Base-by-base conservation (phyloP, 2,329 filamentous ascomycete genomes). In the Diaporthe humulicola region DNA sequence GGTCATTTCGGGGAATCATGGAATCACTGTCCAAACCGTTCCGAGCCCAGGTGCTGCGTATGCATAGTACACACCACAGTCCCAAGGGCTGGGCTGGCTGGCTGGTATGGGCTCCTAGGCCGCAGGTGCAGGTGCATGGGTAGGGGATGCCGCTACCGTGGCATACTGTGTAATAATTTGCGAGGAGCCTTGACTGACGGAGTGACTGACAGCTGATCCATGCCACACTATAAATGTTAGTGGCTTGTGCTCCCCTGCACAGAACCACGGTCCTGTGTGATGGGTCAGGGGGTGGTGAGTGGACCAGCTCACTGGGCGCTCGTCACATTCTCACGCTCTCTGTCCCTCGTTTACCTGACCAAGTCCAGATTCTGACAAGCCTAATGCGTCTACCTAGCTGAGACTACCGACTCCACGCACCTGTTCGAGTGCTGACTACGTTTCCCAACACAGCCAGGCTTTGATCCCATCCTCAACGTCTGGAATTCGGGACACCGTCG, bases 1-100 rank as follows among this genome's bases (percentile, higher is more conserved):
- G 64, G 48, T 69, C 48, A 69, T 69, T 69, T 69, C 64, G 64
- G 64, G 64, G 64, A 67, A 67, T 67, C 64, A 36, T 67, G 45
- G 64, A 67, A 52, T 30, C 45, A 67, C 45, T 19, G 28, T 52
- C 10, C 33, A 38, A 52, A 22, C 22, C 22, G 19, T 52, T 38
- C 64, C 45, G 25, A 38, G 61, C 45, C 45, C 12, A 50, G 28
- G 7, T 25, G 61, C 61, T 50, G 42, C 61, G 61, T 50, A 36
- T n/a, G 33, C 42, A 38, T 50, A 25, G 61, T 17, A 50, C 60
- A 66, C 61, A 52, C 61, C 61, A 52, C 30, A 25, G 61, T 38
- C 61, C 17, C 28, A n/a, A 52, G 30, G 38, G n/a, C 36, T 28
- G 12, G 57, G 36, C 57, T 28, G n/a, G 28, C 61, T 50, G 60